Conservation (phyloP, 2,329 filamentous ascomycete genomes). For the Apiospora saccharicola region DNA sequence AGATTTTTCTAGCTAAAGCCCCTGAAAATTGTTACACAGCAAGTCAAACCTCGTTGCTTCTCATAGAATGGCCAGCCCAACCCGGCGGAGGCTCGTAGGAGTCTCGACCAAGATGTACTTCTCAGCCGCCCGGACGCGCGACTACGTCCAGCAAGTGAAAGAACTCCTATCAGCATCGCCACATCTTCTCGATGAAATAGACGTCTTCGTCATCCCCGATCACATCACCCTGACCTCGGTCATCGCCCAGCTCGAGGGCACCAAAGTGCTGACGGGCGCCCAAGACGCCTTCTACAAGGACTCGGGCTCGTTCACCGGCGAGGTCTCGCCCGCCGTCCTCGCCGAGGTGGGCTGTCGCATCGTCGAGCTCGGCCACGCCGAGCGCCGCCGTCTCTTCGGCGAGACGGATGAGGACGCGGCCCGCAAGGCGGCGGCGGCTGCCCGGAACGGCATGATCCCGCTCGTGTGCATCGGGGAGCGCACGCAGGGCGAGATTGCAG, state of each 20-base stretch:
- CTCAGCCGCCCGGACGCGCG: slow-evolving; percentile 66
- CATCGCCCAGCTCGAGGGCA: slow-evolving; percentile 54
- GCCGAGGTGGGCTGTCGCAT: slow-evolving; percentile 72
- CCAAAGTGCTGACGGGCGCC: slow-evolving; percentile 69
- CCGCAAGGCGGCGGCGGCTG: slow-evolving; percentile 73
- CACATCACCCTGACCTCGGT: slow-evolving; percentile 71
- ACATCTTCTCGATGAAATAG: slow-evolving; percentile 35
- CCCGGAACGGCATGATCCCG: slow-evolving; percentile 74
- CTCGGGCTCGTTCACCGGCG: slow-evolving; percentile 78
- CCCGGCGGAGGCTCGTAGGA: slow-evolving; percentile 63
- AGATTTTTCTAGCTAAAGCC: neutral
- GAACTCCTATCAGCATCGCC: slow-evolving; percentile 47
- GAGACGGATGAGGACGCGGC: slow-evolving; percentile 76
- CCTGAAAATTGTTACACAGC: neutral
- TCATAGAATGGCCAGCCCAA: neutral
- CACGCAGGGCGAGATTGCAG: slow-evolving; percentile 55
- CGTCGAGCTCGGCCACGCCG: slow-evolving; percentile 83
- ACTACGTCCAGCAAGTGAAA: slow-evolving; percentile 61
- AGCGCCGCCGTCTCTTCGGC: slow-evolving; percentile 74
- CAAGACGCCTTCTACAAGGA: slow-evolving; percentile 79
- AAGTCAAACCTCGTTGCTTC: neutral
- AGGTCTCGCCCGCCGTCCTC: slow-evolving; percentile 74
- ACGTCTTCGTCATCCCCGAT: slow-evolving; percentile 79
- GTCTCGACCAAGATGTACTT: slow-evolving; percentile 86
- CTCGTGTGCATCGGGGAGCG: slow-evolving; percentile 83